Evolutionary conservation across 441 rosid species (phyloP), one percentile per base, ranked within the genome.

Genomic region (Pelargonium exstipulatum): DNA sequence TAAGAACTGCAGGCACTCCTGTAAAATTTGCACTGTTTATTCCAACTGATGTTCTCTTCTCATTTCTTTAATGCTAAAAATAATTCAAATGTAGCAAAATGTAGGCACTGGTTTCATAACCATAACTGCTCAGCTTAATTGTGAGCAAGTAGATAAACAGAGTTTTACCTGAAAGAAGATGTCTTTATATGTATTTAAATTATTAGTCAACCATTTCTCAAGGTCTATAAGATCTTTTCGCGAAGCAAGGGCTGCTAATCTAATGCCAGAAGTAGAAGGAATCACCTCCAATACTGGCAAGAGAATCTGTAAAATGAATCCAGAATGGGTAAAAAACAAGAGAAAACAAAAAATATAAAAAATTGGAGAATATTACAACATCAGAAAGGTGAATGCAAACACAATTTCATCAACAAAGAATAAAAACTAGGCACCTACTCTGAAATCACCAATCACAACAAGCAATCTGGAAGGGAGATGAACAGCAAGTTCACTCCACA

Each of bases 1-100:
- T 69, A 90, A 71, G 80, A 87, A 95, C 77, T 89, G 87, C 71
- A 95, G 83, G 78, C 98, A 90, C 80, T 90, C 99, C 99, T 86
- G 88, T 18, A 75, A 77, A 75, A 60, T 68, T 81, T 37, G 73
- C 69, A 80, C 8, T 37, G 66, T 2, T 40, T 51, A 72, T 35
- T 65, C 73, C 73, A 82, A 71, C 66, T 72, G 53, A 61, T 67
- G 66, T 43, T 22, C 45, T 24, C 51, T 22, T 17, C 60, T 20
- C 17, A 66, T 71, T 69, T 71, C 73, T 26, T 20, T 26, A 62
- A 62, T 62, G n/a, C n/a, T 62, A 26, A 26, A 62, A 62, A 14
- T n/a, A 1, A 26, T 62, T 12, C 65, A 62, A n/a, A 26, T 26
- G 65, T 4, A 62, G 43, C 2, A 62, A 62, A 26, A 62, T 24